Conservation (phyloP, 495 filamentous ascomycete species). For the Gamarada debralockiae region DNA sequence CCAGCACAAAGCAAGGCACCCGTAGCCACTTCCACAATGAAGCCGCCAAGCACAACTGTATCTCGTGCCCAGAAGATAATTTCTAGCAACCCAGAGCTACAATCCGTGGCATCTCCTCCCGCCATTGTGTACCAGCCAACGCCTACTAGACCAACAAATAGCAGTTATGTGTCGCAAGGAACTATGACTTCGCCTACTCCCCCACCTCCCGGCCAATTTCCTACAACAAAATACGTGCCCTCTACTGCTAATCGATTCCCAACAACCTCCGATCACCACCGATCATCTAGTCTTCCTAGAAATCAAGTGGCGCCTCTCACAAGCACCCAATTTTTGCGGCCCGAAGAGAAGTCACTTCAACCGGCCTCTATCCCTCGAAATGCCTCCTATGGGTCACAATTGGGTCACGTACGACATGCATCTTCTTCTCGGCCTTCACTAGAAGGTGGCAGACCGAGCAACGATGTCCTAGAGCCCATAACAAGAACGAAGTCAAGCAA, state of each 20-base stretch:
- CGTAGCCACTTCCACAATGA: slow-evolving; percentile 30
- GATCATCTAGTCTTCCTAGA: slow-evolving; percentile 52
- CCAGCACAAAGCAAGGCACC: slow-evolving; percentile 22
- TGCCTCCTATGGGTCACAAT: slow-evolving; percentile 10
- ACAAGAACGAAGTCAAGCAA: slow-evolving; percentile 55
- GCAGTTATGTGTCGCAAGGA: slow-evolving; percentile 84
- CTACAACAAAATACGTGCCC: slow-evolving; percentile 19
- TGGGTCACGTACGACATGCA: slow-evolving; percentile 37
- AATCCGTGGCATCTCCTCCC: slow-evolving; percentile 43
- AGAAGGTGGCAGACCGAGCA: slow-evolving; percentile 64
- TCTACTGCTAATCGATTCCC: slow-evolving; percentile 63
- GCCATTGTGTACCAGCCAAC: slow-evolving; percentile 54
- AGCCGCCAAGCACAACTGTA: slow-evolving; percentile 33
- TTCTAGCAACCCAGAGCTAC: slow-evolving; percentile 47
- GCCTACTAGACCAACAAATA: slow-evolving; percentile 37
- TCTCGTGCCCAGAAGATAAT: slow-evolving; percentile 51
- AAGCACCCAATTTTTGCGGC: slow-evolving; percentile 28
- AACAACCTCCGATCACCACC: slow-evolving; percentile 45
- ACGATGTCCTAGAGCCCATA: slow-evolving; percentile 55
- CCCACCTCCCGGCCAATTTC: slow-evolving; percentile 40
- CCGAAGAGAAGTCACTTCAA: slow-evolving; percentile 10
- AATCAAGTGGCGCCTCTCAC: slow-evolving; percentile 26
- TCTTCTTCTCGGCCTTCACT: slow-evolving; percentile 78
- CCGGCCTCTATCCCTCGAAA: slow-evolving; percentile 7
- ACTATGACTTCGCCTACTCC: slow-evolving; percentile 83